phyloP scores from a whole-genome alignment of 371 early-diverging fungal species.

The Mucor saturninus region DNA sequence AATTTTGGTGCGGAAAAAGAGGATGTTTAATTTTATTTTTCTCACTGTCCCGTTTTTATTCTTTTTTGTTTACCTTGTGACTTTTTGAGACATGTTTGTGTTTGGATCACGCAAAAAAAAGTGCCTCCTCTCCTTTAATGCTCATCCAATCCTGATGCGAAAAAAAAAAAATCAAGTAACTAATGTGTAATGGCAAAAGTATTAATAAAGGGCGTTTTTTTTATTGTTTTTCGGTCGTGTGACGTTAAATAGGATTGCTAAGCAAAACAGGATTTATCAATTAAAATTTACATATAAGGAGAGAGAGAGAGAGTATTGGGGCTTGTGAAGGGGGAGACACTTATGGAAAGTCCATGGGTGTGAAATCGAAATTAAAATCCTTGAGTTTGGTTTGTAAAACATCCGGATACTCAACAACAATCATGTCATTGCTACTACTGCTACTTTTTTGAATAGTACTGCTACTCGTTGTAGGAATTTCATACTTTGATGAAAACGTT shows the following conservation, averaged over 20 bases:
- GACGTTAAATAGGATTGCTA: no score
- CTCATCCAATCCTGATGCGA: no score
- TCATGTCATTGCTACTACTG: neutral
- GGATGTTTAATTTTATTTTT: neutral
- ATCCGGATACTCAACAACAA: neutral
- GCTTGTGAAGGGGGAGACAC: neutral
- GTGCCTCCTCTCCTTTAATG: no score
- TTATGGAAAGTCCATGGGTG: constrained; percentile 6
- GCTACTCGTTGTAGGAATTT: neutral
- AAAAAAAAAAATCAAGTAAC: no score
- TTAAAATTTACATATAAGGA: neutral
- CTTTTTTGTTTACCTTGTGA: no score
- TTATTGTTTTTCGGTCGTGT: no score
- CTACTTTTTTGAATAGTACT: neutral
- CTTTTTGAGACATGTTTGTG: no score
- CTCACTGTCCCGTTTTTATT: neutral
- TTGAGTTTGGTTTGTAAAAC: neutral
- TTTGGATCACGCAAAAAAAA: no score
- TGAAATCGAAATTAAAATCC: constrained; percentile 19
- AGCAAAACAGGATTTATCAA: neutral
- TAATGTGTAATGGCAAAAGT: no score
- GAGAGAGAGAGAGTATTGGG: neutral
- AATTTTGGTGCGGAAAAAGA: neutral
- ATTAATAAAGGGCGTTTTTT: no score
- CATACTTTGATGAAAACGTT: no score